Evolutionary conservation across 352 stramenopile species (phyloP), one percentile per base, ranked within the genome.

Genomic region (Discostella stelligera): DNA sequence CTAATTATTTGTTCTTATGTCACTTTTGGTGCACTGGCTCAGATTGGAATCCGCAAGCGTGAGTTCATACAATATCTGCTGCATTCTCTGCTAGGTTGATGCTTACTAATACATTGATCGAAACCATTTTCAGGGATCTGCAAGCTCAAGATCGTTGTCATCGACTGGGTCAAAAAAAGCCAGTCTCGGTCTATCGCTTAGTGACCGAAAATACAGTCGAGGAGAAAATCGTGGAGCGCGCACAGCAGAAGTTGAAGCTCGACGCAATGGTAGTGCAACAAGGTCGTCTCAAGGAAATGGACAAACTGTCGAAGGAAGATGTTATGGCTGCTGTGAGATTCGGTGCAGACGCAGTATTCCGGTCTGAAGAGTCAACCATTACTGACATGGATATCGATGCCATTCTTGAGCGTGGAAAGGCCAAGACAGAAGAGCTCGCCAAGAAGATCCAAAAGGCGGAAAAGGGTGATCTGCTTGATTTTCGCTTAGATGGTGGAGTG

Each of bases 131-230:
- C 27, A 32, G 27, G 27, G 97, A 99, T 94, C 84, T 99, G 5
- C 98, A 99, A 85, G 98, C 98, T 3, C 97, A 99, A 94, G 98
- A 99, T 94, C 94, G 98, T 54, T 97, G 96, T 10, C 97, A 99
- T 90, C 94, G 98, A 80, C 98, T 99, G 62, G 98, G 98, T 5
- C 97, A 99, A 83, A 99, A 97, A 71, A 98, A 98, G 80, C 95
- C 94, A 4, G 98, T 99, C 41, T 96, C 90, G 54, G 95, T 99
- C 8, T 99, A 98, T 86, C 96, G 97, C 20, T 95, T 99, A 56
- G 98, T 99, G 25, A 98, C 96, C 54, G 96, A 99, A 80, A 97
- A 98, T 71, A 99, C 97, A 0, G 95, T 99, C 3, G 98, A 99
- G 83, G 97, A 99, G 86, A 99, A 99, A 63, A 93, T 94, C 80